phyloP scores from a whole-genome alignment of 228 moss, liverwort and hornwort species.

The Sphagnum magellanicum region DNA sequence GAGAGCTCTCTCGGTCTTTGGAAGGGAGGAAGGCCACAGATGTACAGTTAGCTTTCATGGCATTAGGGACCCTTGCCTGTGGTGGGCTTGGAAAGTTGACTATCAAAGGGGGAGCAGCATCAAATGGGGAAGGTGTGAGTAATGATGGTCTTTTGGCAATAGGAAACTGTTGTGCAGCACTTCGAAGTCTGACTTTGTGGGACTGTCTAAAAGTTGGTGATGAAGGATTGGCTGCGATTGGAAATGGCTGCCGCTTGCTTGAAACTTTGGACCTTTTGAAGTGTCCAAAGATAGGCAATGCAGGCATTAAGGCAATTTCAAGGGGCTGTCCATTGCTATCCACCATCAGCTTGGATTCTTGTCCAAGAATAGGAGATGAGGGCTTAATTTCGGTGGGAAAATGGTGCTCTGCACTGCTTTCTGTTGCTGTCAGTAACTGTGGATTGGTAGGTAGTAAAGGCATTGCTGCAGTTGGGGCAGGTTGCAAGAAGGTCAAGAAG shows the following conservation, averaged over 20 bases:
- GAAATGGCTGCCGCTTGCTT: constrained; percentile 60
- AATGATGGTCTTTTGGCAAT: constrained; percentile 65
- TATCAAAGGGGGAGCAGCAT: constrained; percentile 28
- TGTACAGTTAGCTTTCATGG: constrained; percentile 53
- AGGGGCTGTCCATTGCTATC: constrained; percentile 52
- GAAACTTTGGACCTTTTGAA: constrained; percentile 58
- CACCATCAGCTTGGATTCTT: constrained; percentile 47
- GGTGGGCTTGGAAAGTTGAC: constrained; percentile 59
- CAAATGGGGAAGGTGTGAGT: constrained; percentile 30
- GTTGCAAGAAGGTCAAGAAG: constrained; percentile 57
- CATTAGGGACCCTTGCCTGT: constrained; percentile 59
- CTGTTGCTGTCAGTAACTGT: constrained; percentile 52
- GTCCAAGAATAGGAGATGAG: constrained; percentile 41
- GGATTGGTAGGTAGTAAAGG: constrained; percentile 53
- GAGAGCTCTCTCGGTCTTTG: constrained; percentile 57
- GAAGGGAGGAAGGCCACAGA: constrained; percentile 68
- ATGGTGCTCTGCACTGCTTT: constrained; percentile 26
- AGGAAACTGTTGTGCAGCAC: constrained; percentile 61
- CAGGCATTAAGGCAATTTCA: constrained; percentile 50
- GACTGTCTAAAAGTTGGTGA: constrained; percentile 56
- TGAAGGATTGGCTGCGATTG: constrained; percentile 59
- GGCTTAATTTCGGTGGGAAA: constrained; percentile 47
- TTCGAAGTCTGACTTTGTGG: constrained; percentile 67
- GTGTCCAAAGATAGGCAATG: constrained; percentile 55
- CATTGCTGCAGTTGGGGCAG: constrained; percentile 29